A percentile compares a stretch with the other conserved stretches of the same genome.
phyloP scores from a whole-genome alignment of 106 monocot genomes.

The Platanthera zijinensis region DNA sequence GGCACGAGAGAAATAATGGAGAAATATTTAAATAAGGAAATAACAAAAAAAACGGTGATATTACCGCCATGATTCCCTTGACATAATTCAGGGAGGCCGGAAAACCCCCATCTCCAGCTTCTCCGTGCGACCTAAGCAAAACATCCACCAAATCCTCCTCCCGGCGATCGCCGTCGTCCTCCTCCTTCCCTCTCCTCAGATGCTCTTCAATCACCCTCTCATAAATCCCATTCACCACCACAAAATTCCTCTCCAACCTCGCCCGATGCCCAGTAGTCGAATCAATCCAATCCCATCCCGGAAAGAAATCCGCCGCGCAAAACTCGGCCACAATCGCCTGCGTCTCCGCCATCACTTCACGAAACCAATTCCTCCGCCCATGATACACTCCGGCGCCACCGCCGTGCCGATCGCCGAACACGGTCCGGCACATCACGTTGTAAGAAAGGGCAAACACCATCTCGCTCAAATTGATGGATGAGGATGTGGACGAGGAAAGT shows the following conservation, averaged over 20 bases:
- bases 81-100: neutral
- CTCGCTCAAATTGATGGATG: slow-evolving; percentile 23
- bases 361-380: neutral
- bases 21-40: neutral
- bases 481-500: neutral
- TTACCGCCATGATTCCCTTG: slow-evolving; percentile 8
- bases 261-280: neutral
- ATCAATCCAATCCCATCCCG: neutral
- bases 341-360: neutral
- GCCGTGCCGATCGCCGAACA: slow-evolving; percentile 14
- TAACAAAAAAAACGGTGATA: neutral
- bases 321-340: neutral
- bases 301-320: slow-evolving; percentile 6
- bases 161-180: neutral
- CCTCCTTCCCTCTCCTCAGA: neutral
- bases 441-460: slow-evolving; percentile 9
- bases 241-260: slow-evolving; percentile 4
- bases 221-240: neutral
- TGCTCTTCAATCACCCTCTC: slow-evolving; percentile 9
- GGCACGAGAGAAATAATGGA: neutral
- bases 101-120: neutral
- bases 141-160: slow-evolving; percentile 7
- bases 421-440: slow-evolving; percentile 6
- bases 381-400: neutral
- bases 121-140: neutral